phyloP scores from a whole-genome alignment of 225 moss, liverwort and hornwort species.

The Physcomitrellopsis africana region DNA sequence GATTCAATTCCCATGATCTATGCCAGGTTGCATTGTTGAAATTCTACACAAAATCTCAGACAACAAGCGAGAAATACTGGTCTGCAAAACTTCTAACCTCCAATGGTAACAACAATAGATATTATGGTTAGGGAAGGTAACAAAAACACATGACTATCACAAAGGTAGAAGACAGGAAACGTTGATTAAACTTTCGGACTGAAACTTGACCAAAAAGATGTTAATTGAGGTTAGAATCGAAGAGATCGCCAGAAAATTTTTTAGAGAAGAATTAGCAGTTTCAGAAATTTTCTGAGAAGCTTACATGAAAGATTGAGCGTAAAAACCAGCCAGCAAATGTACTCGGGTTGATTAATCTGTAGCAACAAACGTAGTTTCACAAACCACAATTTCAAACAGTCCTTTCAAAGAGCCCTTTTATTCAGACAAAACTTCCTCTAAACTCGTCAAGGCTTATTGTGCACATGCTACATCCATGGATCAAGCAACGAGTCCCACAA shows the following conservation, averaged over 20 bases:
- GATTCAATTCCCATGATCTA: not conserved
- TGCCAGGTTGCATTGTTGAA: constrained; percentile 2
- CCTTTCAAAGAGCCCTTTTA: not conserved
- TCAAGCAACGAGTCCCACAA: constrained; percentile 8
- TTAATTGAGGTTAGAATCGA: constrained; percentile 7
- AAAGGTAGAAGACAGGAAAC: not conserved
- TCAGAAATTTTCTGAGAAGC: constrained; percentile 16
- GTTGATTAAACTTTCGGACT: not conserved
- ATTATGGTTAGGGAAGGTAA: too few relatives aligned
- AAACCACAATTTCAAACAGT: not conserved
- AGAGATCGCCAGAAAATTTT: not conserved
- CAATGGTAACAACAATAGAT: too few relatives aligned
- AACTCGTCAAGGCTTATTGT: not conserved
- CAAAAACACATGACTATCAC: not conserved
- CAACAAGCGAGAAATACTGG: too few relatives aligned
- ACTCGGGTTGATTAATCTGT: constrained; percentile 85
- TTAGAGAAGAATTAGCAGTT: not conserved
- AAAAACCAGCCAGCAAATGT: constrained; percentile 96
- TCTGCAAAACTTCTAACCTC: too few relatives aligned
- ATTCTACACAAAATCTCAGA: too few relatives aligned
- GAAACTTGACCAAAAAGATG: not conserved
- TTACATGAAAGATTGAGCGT: constrained; percentile 88
- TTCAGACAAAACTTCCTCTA: constrained; percentile 8
- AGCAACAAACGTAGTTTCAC: not conserved
- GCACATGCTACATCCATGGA: not conserved